These are phyloP conservation scores for Globisporangium perplexum DNA, from an alignment of 352 stramenopile species.

Conservation along the genomic window DNA sequence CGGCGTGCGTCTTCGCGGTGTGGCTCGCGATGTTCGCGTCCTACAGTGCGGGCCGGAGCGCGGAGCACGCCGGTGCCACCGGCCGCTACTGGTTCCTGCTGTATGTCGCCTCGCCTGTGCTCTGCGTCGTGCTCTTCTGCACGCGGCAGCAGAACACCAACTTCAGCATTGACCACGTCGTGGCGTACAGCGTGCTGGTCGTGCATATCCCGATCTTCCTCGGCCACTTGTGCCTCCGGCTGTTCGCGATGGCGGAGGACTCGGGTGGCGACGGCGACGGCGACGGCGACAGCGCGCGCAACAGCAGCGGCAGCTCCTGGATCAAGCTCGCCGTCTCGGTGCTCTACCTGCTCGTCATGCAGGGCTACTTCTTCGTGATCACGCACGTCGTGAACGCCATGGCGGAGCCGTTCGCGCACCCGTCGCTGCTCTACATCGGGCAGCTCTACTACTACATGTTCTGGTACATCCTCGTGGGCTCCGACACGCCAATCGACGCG, in stretches of 20 bases:
- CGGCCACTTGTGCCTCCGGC: constrained; percentile 66
- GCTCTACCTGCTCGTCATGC: constrained; percentile 75
- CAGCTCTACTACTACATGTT: constrained; percentile 88
- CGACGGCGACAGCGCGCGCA: background rate
- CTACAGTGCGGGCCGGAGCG: constrained; percentile 39
- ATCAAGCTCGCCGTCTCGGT: constrained; percentile 74
- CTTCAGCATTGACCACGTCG: constrained; percentile 64
- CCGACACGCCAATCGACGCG: constrained; percentile 70
- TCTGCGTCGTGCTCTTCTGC: constrained; percentile 57
- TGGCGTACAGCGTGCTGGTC: constrained; percentile 69
- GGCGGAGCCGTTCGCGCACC: constrained; percentile 74
- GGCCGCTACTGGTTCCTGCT: constrained; percentile 55
- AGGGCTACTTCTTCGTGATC: constrained; percentile 83
- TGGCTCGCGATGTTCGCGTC: constrained; percentile 73
- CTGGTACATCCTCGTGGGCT: constrained; percentile 84
- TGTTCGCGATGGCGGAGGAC: constrained; percentile 62
- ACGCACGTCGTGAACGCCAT: constrained; percentile 78
- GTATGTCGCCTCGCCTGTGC: constrained; percentile 50
- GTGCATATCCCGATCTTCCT: constrained; percentile 79
- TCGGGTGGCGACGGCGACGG: constrained; percentile 22
- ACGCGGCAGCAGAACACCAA: constrained; percentile 25
- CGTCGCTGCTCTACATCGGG: constrained; percentile 76
- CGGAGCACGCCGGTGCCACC: constrained; percentile 11
- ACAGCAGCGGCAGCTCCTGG: constrained; percentile 23
- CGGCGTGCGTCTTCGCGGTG: constrained; percentile 26